Conservation (phyloP, 2,329 filamentous ascomycete genomes). For the Scortechinia acanthostroma region DNA sequence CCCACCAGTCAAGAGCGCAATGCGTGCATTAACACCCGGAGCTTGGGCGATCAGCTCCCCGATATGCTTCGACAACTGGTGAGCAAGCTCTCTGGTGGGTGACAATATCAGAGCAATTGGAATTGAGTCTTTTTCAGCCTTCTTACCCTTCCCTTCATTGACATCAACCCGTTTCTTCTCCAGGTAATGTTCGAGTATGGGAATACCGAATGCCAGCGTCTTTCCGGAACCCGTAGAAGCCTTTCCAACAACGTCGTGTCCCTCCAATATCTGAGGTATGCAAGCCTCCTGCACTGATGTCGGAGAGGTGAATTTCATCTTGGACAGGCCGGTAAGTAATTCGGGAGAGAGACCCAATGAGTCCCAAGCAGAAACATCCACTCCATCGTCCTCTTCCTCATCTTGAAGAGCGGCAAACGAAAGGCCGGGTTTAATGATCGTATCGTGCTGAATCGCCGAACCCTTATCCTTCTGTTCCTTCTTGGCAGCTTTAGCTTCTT, state of each 20-base stretch:
- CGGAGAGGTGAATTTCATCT: constrained; percentile 72
- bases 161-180: constrained; percentile 31
- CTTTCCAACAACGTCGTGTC: constrained; percentile 90
- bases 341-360: constrained; percentile 66
- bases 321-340: constrained; percentile 68
- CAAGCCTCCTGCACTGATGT: constrained; percentile 74
- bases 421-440: constrained; percentile 28
- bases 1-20: constrained; percentile 88
- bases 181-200: constrained; percentile 80
- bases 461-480: constrained; percentile 16
- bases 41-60: constrained; percentile 63
- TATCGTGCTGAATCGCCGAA: constrained; percentile 11
- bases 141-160: constrained; percentile 23
- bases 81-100: constrained; percentile 85
- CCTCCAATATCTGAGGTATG: constrained; percentile 76
- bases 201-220: constrained; percentile 88
- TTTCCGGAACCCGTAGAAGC: constrained; percentile 95
- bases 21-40: constrained; percentile 30
- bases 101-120: constrained; percentile 78
- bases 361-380: constrained; percentile 75
- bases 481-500: constrained; percentile 15
- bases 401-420: constrained; percentile 47
- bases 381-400: constrained; percentile 43
- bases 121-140: constrained; percentile 20
- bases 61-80: constrained; percentile 82